Percentiles rank a stretch among this genome's conserved stretches.
These are phyloP conservation scores for Biscutella laevigata DNA, from an alignment of 441 rosid species.

Conservation along the genomic window DNA sequence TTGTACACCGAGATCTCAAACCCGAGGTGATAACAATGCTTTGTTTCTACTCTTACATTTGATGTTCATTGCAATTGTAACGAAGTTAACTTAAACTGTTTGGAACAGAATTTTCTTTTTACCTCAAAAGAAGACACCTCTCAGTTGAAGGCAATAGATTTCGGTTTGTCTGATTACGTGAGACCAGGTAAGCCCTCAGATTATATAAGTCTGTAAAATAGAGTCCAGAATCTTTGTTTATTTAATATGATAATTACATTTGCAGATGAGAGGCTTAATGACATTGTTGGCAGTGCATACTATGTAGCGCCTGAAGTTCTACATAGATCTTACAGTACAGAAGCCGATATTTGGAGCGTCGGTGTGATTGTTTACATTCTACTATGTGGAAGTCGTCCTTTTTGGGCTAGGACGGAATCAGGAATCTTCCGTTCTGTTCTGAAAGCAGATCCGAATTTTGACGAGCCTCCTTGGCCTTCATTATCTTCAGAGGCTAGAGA, in stretches of 20 bases:
- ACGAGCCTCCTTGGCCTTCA: conserved; percentile 93
- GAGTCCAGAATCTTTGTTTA: neutral
- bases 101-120: conserved; percentile 83
- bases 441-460: conserved; percentile 87
- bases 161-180: conserved; percentile 92
- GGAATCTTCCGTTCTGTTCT: conserved; percentile 86
- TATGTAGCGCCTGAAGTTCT: conserved; percentile 99
- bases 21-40: conserved; percentile 66
- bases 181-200: conserved; percentile 59
- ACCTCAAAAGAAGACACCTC: conserved; percentile 71
- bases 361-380: conserved; percentile 98
- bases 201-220: neutral
- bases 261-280: conserved; percentile 93
- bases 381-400: conserved; percentile 92
- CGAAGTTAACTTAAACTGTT: conserved; percentile 30
- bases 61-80: conserved; percentile 10
- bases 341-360: conserved; percentile 95
- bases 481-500: conserved; percentile 80
- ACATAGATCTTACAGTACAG: conserved; percentile 82
- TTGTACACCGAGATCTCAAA: conserved; percentile 94
- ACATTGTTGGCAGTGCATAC: conserved; percentile 98
- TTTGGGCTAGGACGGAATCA: conserved; percentile 96
- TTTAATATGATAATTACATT: neutral
- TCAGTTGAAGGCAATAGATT: too few species aligned
- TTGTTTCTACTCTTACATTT: neutral